Evolutionary conservation across 2,329 filamentous ascomycete species (phyloP).

Genomic region (Chaetoscypha palmicola): DNA sequence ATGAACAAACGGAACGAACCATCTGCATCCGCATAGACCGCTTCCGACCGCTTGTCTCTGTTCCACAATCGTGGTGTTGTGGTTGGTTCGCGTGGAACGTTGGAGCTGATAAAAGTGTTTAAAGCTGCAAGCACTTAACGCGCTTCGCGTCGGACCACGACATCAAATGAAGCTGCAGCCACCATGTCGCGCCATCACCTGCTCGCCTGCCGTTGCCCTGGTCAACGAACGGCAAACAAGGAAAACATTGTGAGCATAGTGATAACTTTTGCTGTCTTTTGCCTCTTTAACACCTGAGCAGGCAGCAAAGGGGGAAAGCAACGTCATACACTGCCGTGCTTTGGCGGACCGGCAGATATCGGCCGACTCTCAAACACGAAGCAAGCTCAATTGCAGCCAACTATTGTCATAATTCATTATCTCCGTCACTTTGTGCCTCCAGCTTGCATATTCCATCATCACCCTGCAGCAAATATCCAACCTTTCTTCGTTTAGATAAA

Average conservation of each 20-base stretch:
- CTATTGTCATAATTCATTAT: background rate
- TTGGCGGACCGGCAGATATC: background rate
- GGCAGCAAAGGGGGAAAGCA: background rate
- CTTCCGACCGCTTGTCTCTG: background rate
- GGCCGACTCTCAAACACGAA: background rate
- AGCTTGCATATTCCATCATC: conserved; percentile 3
- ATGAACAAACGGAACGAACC: conserved; percentile 3
- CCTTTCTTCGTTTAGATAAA: background rate
- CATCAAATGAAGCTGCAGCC: conserved; percentile 17
- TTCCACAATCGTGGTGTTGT: background rate
- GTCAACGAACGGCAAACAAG: conserved; percentile 13
- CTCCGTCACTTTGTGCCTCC: background rate
- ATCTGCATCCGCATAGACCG: conserved; percentile 2
- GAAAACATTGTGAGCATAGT: background rate
- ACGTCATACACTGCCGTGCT: background rate
- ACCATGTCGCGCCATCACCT: conserved; percentile 6
- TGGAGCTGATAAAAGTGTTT: background rate
- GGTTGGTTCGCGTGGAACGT: conserved; percentile 6
- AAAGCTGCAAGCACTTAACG: conserved; percentile 25
- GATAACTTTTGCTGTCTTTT: background rate
- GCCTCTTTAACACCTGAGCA: no score
- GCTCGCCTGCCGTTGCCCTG: conserved; percentile 3
- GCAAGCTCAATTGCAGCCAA: background rate
- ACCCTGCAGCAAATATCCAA: conserved; percentile 6
- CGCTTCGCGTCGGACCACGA: conserved; percentile 14